Evolutionary conservation across 768 basidiomycete genomes (phyloP).

Genomic region (Sarcodon sp.): DNA sequence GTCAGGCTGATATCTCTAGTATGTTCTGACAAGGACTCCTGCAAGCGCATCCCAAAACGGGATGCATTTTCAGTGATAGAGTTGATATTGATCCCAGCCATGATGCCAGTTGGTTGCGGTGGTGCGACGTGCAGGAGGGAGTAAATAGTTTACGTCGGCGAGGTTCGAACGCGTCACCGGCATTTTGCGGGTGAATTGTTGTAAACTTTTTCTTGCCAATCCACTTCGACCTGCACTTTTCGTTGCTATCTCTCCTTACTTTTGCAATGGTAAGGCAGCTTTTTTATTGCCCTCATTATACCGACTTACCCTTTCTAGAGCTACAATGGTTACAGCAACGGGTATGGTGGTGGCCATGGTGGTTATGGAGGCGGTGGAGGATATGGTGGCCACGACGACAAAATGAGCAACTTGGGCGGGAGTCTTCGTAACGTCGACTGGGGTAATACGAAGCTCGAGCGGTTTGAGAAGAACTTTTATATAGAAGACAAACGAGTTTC

Average conservation of each 20-base stretch:
- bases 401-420: slow-evolving; percentile 72
- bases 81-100: slow-evolving; percentile 19
- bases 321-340: slow-evolving; percentile 21
- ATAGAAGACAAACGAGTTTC: slow-evolving; percentile 80
- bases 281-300: neutral
- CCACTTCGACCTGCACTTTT: neutral
- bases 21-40: slow-evolving; percentile 72
- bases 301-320: slow-evolving; percentile 3
- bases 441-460: slow-evolving; percentile 55
- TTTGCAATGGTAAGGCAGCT: neutral
- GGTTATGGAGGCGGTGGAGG: slow-evolving; percentile 40
- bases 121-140: no score
- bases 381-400: slow-evolving; percentile 47
- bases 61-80: slow-evolving; percentile 72
- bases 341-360: slow-evolving; percentile 28
- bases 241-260: neutral
- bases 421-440: slow-evolving; percentile 81
- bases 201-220: no score
- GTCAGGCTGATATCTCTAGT: slow-evolving; percentile 58
- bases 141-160: no score
- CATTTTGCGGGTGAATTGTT: no score
- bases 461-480: slow-evolving; percentile 98
- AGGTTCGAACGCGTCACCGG: no score
- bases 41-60: slow-evolving; percentile 69
- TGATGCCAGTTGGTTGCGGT: neutral